These are phyloP conservation scores for Ascoidea rubescens DNA, from an alignment of 805 yeast species.

Conservation along the genomic window DNA sequence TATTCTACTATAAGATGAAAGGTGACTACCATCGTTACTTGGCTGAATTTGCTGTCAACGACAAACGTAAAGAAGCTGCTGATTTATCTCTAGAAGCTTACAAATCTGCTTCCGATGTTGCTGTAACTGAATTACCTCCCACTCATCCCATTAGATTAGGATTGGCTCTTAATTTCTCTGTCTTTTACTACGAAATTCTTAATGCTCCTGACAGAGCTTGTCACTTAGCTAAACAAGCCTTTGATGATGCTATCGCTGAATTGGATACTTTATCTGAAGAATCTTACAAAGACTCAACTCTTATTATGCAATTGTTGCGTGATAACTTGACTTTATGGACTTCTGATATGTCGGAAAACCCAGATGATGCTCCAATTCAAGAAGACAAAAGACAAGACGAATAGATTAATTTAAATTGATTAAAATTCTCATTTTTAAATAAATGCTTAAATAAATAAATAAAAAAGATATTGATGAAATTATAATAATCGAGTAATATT, in stretches of 20 bases:
- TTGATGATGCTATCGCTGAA: slow-evolving; percentile 98
- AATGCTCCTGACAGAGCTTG: slow-evolving; percentile 98
- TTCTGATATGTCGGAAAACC: slow-evolving; percentile 79
- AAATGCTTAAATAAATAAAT: too few species aligned
- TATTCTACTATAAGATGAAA: slow-evolving; percentile 97
- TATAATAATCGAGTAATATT: slow-evolving; percentile 7
- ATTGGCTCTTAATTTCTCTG: slow-evolving; percentile 94
- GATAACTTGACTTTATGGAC: slow-evolving; percentile 99
- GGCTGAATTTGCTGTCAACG: slow-evolving; percentile 91
- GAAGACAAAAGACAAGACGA: slow-evolving; percentile 15
- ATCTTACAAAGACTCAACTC: slow-evolving; percentile 95
- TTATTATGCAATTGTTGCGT: slow-evolving; percentile 97
- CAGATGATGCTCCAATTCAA: slow-evolving; percentile 30
- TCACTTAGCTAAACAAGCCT: slow-evolving; percentile 97
- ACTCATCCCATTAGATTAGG: slow-evolving; percentile 98
- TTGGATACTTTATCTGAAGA: slow-evolving; percentile 95
- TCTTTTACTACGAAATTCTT: slow-evolving; percentile 94
- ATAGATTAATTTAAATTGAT: too few species aligned
- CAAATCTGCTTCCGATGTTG: slow-evolving; percentile 92
- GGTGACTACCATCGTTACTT: slow-evolving; percentile 99
- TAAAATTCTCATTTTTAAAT: too few species aligned
- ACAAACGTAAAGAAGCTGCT: slow-evolving; percentile 86
- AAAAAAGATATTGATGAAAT: slow-evolving; percentile 15
- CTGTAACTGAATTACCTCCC: slow-evolving; percentile 93
- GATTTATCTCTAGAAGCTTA: slow-evolving; percentile 88